These are phyloP conservation scores for Apiospora kogelbergensis DNA, from an alignment of 2,329 filamentous ascomycete species.

Conservation along the genomic window DNA sequence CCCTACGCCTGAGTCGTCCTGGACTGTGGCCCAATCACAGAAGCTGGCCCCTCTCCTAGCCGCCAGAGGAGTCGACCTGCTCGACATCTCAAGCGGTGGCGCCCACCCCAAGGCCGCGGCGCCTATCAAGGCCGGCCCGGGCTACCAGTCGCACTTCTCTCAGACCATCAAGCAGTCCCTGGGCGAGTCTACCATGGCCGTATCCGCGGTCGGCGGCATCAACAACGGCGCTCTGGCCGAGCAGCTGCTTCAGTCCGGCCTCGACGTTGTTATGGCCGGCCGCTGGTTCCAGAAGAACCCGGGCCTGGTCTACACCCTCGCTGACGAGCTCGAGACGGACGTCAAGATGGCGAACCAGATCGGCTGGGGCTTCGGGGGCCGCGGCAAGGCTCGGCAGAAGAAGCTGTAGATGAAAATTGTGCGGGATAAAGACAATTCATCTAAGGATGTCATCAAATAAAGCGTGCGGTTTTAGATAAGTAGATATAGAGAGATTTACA, in stretches of 20 bases:
- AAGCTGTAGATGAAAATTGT: neutral
- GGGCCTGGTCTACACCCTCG: constrained; percentile 54
- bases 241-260: constrained; percentile 40
- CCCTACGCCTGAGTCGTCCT: constrained; percentile 50
- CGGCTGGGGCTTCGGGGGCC: constrained; percentile 52
- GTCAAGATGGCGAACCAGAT: constrained; percentile 54
- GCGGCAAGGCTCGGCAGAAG: constrained; percentile 21
- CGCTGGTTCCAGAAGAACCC: constrained; percentile 61
- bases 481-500: neutral
- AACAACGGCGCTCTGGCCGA: constrained; percentile 44
- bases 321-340: constrained; percentile 49
- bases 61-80: constrained; percentile 64
- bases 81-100: constrained; percentile 68
- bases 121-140: constrained; percentile 48
- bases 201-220: constrained; percentile 54
- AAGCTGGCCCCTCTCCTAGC: constrained; percentile 60
- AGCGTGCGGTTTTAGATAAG: neutral
- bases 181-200: constrained; percentile 54
- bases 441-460: neutral
- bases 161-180: constrained; percentile 65
- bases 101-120: constrained; percentile 42
- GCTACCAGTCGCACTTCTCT: constrained; percentile 67
- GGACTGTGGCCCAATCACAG: constrained; percentile 62
- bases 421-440: neutral
- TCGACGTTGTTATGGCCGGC: constrained; percentile 52